phyloP scores from a whole-genome alignment of 371 early-diverging fungal genomes.

The Mucor indicus region DNA sequence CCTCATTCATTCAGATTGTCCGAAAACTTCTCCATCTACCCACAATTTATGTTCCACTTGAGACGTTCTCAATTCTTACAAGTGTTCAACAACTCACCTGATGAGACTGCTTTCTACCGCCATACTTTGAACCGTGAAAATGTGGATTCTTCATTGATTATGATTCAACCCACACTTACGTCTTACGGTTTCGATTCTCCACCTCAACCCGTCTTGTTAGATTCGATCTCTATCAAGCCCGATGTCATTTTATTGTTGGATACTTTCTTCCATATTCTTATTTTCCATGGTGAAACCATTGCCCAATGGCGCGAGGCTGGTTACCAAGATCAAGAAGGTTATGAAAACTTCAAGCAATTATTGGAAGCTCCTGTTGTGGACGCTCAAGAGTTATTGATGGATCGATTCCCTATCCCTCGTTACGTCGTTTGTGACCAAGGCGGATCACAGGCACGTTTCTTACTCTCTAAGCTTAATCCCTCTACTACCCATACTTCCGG shows the following conservation, averaged over 20 bases:
- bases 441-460: constrained; percentile 99
- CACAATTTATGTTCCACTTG: constrained; percentile 99
- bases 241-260: constrained; percentile 97
- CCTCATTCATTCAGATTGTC: constrained; percentile 91
- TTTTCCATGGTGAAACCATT: constrained; percentile 50
- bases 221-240: constrained; percentile 95
- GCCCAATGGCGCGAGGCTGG: constrained; percentile 71
- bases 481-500: constrained; percentile 90
- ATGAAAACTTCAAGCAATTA: constrained; percentile 86
- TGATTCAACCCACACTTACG: constrained; percentile 99
- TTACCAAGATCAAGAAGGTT: constrained; percentile 49
- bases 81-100: constrained; percentile 98
- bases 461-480: constrained; percentile 98
- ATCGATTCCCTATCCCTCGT: constrained; percentile 98
- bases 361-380: constrained; percentile 88
- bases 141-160: constrained; percentile 93
- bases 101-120: constrained; percentile 98
- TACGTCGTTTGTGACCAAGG: constrained; percentile 97
- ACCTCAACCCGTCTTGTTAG: constrained; percentile 95
- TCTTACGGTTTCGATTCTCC: constrained; percentile 89
- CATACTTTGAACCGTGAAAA: constrained; percentile 94
- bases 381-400: constrained; percentile 88
- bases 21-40: constrained; percentile 96
- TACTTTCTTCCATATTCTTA: constrained; percentile 71
- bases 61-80: constrained; percentile 98